These are phyloP conservation scores for Bombardia bombarda DNA, from an alignment of 495 filamentous ascomycete species.

Conservation along the genomic window DNA sequence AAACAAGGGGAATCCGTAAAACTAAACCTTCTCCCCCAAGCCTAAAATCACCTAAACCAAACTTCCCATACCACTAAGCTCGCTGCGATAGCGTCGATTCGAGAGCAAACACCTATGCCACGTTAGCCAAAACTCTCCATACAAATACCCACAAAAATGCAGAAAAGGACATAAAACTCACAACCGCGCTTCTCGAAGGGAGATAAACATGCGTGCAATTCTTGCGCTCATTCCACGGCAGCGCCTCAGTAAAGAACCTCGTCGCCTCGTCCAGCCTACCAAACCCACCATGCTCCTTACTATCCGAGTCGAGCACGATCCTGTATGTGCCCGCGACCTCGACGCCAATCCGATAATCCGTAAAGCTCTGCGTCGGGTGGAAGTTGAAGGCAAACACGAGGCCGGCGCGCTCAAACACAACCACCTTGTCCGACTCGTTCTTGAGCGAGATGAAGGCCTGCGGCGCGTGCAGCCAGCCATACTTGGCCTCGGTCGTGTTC, in stretches of 20 bases:
- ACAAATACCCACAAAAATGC: neutral
- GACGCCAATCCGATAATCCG: slow-evolving; percentile 87
- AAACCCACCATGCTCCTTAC: slow-evolving; percentile 69
- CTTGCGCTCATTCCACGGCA: slow-evolving; percentile 78
- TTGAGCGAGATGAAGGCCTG: slow-evolving; percentile 93
- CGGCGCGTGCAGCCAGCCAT: slow-evolving; percentile 81
- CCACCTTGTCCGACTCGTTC: slow-evolving; percentile 88
- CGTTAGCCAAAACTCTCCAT: slow-evolving; percentile 1
- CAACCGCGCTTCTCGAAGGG: slow-evolving; percentile 75
- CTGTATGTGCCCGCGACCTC: slow-evolving; percentile 78
- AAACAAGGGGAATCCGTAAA: too few species aligned
- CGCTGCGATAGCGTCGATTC: slow-evolving; percentile 19
- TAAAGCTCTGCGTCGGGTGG: slow-evolving; percentile 76
- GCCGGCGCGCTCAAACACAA: slow-evolving; percentile 90
- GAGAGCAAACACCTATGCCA: slow-evolving; percentile 20
- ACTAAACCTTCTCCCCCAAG: too few species aligned
- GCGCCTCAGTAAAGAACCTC: slow-evolving; percentile 81
- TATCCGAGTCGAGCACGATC: slow-evolving; percentile 79
- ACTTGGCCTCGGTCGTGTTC: slow-evolving; percentile 79
- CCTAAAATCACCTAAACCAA: too few species aligned
- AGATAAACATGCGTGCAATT: slow-evolving; percentile 94
- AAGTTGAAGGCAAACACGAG: slow-evolving; percentile 96
- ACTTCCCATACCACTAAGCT: too few species aligned
- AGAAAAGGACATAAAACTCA: slow-evolving; percentile 37
- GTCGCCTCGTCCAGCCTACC: slow-evolving; percentile 67